Conservation (phyloP, 2,329 filamentous ascomycete genomes). For the Exophiala oligosperma region DNA sequence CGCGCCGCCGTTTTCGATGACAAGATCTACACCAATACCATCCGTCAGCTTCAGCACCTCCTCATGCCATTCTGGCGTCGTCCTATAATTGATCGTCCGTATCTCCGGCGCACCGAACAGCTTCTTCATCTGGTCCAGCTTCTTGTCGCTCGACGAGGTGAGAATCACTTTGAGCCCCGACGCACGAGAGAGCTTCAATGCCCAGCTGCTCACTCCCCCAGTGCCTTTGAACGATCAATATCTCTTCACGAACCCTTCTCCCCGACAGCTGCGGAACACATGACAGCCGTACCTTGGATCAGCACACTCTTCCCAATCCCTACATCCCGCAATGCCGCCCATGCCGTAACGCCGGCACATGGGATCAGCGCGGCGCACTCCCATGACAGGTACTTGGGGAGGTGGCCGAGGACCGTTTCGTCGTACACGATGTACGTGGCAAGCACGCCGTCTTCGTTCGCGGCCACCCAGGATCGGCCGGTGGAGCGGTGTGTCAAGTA, state of each 20-base stretch:
- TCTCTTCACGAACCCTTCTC: too few species aligned
- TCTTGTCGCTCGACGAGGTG: conserved; percentile 39
- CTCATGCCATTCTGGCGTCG: conserved; percentile 34
- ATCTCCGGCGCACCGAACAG: conserved; percentile 30
- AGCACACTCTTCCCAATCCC: conserved; percentile 43
- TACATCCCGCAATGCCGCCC: conserved; percentile 44
- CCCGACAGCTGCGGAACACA: too few species aligned
- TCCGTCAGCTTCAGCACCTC: conserved; percentile 36
- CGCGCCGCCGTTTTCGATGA: conserved; percentile 43
- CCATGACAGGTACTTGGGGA: conserved; percentile 42
- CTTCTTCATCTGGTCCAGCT: conserved; percentile 33
- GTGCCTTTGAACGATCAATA: conserved; percentile 29
- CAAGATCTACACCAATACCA: conserved; percentile 38
- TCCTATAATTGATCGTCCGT: conserved; percentile 36
- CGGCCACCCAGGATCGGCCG: conserved; percentile 45
- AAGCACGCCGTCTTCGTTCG: conserved; percentile 46
- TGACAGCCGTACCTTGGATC: conserved; percentile 40
- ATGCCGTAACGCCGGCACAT: conserved; percentile 49
- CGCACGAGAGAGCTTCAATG: conserved; percentile 37
- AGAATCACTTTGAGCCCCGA: conserved; percentile 39
- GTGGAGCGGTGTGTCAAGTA: conserved; percentile 40
- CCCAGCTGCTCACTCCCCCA: conserved; percentile 39
- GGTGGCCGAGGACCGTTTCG: conserved; percentile 37
- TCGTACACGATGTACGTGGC: conserved; percentile 45
- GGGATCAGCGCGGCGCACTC: conserved; percentile 40